Evolutionary conservation across 306 rosid species (phyloP).

Genomic region (Gastrolobium bilobum): DNA sequence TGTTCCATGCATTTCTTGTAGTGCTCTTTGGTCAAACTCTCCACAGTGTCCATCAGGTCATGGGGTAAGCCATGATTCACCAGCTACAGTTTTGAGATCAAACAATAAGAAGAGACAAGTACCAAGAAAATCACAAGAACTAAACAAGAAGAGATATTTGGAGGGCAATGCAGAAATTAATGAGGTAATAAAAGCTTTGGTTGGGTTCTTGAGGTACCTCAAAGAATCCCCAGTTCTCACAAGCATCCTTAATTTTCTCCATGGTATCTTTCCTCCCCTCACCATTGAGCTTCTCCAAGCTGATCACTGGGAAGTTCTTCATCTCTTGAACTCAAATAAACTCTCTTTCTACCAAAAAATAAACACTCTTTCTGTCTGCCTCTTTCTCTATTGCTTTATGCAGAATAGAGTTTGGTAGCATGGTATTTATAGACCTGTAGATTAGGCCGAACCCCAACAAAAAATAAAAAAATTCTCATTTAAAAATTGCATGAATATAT

Average conservation of each 20-base stretch:
- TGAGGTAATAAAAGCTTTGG: neutral
- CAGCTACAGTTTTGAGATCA: conserved; percentile 56
- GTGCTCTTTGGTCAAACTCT: conserved; percentile 82
- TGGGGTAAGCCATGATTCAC: conserved; percentile 72
- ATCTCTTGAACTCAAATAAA: conserved; percentile 48
- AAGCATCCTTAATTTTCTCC: conserved; percentile 85
- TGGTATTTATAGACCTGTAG: conserved; percentile 52
- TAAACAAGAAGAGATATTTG: neutral
- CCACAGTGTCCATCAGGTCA: conserved; percentile 81
- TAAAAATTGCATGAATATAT: neutral
- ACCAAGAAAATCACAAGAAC: conserved; percentile 36
- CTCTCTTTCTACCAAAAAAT: neutral
- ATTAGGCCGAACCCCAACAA: conserved; percentile 9
- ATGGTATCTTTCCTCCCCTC: conserved; percentile 65
- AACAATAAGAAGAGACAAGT: neutral
- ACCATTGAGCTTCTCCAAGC: conserved; percentile 74
- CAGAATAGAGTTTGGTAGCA: conserved; percentile 4
- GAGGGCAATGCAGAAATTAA: conserved; percentile 41
- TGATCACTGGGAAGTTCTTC: conserved; percentile 84
- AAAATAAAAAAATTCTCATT: neutral
- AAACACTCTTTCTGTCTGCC: neutral
- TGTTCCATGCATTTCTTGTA: conserved; percentile 79
- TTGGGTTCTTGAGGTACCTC: conserved; percentile 64
- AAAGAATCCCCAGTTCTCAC: conserved; percentile 98
- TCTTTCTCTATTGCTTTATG: conserved; percentile 43